phyloP scores from a whole-genome alignment of 306 rosid genomes.

The Casuarina equisetifolia region DNA sequence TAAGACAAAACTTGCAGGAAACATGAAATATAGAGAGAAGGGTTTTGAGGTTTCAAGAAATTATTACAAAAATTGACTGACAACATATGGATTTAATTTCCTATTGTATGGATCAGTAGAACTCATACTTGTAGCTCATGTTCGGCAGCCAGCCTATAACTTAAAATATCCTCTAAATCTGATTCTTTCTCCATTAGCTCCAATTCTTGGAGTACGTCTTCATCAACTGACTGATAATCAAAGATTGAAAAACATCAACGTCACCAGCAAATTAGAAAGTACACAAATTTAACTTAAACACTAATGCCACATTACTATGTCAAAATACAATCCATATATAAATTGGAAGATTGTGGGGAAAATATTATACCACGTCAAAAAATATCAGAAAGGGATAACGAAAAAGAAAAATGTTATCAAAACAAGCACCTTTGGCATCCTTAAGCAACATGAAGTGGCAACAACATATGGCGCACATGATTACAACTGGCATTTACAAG shows the following conservation, averaged over 20 bases:
- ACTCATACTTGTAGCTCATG: constrained; percentile 69
- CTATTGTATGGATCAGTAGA: constrained; percentile 17
- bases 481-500: not conserved
- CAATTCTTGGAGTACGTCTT: constrained; percentile 56
- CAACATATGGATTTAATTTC: constrained; percentile 14
- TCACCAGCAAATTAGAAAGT: not conserved
- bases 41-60: not conserved
- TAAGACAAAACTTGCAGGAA: constrained; percentile 24
- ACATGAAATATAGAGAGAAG: not conserved
- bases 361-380: not conserved
- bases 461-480: not conserved
- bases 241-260: constrained; percentile 16
- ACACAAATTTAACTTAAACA: not conserved
- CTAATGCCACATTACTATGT: not conserved
- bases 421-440: not conserved
- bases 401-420: not conserved
- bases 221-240: constrained; percentile 69
- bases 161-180: constrained; percentile 79
- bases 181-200: constrained; percentile 91
- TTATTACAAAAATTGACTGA: constrained; percentile 17
- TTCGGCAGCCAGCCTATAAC: constrained; percentile 82
- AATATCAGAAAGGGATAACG: not conserved
- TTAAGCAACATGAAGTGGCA: not conserved
- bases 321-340: not conserved
- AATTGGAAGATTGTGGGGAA: not conserved